phyloP scores from a whole-genome alignment of 169 alveolate genomes.

The Plasmodium adleri region DNA sequence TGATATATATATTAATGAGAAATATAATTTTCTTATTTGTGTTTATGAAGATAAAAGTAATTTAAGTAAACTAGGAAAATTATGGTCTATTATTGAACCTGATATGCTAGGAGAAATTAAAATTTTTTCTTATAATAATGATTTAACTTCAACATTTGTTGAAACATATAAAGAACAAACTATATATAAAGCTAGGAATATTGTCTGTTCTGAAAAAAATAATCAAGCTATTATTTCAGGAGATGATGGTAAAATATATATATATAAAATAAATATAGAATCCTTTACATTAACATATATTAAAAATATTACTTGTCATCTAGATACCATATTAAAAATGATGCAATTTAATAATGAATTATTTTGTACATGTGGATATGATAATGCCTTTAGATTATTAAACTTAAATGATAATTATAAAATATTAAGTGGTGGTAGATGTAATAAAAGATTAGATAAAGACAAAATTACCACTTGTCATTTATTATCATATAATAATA shows the following conservation, averaged over 20 bases:
- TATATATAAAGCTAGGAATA: conserved; percentile 62
- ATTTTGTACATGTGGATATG: conserved; percentile 85
- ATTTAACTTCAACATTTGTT: conserved; percentile 45
- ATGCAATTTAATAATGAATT: conserved; percentile 21
- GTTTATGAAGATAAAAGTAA: conserved; percentile 83
- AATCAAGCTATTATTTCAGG: conserved; percentile 68
- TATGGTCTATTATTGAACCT: conserved; percentile 86
- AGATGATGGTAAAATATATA: conserved; percentile 74
- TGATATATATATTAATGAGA: conserved; percentile 64
- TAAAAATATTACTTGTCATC: conserved; percentile 78
- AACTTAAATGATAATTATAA: conserved; percentile 52
- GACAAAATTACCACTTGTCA: conserved; percentile 81
- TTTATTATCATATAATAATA: conserved; percentile 33
- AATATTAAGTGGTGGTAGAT: conserved; percentile 85
- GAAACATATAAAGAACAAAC: conserved; percentile 74
- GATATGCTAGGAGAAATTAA: conserved; percentile 83
- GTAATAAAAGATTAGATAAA: conserved; percentile 81
- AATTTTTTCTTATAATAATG: conserved; percentile 79
- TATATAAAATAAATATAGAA: conserved; percentile 39
- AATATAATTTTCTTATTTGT: conserved; percentile 62
- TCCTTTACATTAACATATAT: conserved; percentile 69
- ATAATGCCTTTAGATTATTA: conserved; percentile 80
- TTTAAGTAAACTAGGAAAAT: conserved; percentile 83
- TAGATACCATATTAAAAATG: conserved; percentile 80
- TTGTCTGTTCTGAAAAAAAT: conserved; percentile 28